phyloP scores from a whole-genome alignment of 371 early-diverging fungal genomes.

The Rhizopus sp. region DNA sequence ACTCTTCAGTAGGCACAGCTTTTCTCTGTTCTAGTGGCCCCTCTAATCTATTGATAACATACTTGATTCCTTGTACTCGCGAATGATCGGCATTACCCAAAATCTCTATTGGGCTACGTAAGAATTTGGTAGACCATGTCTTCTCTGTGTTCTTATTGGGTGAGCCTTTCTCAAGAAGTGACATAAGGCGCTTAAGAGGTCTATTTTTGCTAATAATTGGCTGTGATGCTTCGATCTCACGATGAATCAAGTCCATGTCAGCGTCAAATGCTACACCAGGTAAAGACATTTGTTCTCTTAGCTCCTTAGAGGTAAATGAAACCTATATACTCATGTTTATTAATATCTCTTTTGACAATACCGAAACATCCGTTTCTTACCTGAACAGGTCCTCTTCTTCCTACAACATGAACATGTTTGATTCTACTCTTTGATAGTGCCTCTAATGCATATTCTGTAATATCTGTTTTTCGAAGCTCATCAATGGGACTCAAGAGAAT shows the following conservation, averaged over 20 bases:
- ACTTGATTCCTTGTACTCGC: conserved; percentile 50
- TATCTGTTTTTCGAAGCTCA: conserved; percentile 83
- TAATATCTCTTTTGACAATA: neutral
- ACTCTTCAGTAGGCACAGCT: conserved; percentile 63
- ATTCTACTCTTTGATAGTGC: conserved; percentile 70
- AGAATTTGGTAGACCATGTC: conserved; percentile 76
- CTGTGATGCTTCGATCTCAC: conserved; percentile 37
- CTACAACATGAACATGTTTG: conserved; percentile 83
- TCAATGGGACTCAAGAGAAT: conserved; percentile 81
- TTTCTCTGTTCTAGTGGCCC: conserved; percentile 52
- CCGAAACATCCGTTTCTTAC: conserved; percentile 32
- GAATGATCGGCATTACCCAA: conserved; percentile 30
- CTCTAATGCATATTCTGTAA: conserved; percentile 78
- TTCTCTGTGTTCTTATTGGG: conserved; percentile 32
- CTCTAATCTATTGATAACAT: conserved; percentile 72
- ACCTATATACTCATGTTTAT: conserved; percentile 41
- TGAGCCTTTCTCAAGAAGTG: conserved; percentile 69
- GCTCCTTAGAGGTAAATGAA: conserved; percentile 92
- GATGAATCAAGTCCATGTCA: conserved; percentile 58
- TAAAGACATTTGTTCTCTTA: conserved; percentile 90
- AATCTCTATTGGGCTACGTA: conserved; percentile 68
- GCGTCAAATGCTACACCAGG: conserved; percentile 62
- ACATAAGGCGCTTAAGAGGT: conserved; percentile 78
- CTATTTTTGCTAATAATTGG: conserved; percentile 55
- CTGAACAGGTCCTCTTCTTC: conserved; percentile 92